phyloP scores from a whole-genome alignment of 768 basidiomycete species.

The Rubroboletus pulcherrimus region DNA sequence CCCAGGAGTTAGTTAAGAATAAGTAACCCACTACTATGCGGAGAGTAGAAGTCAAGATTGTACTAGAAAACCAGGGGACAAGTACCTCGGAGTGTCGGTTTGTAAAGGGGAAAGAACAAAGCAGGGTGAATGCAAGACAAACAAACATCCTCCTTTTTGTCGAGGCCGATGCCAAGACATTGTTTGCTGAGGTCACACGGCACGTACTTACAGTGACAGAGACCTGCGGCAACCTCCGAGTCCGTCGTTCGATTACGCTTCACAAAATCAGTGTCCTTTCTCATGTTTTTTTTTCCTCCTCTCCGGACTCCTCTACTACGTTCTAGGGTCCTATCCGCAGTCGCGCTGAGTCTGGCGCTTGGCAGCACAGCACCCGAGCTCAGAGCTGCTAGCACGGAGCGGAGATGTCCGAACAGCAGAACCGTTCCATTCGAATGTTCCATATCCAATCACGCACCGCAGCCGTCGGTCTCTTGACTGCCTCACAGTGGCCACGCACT shows the following conservation, averaged over 20 bases:
- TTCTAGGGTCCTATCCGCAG: not conserved
- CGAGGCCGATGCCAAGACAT: not conserved
- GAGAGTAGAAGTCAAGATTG: not conserved
- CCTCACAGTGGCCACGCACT: not conserved
- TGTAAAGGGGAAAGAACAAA: not conserved
- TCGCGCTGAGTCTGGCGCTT: not conserved
- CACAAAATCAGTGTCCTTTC: not conserved
- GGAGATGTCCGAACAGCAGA: conserved; percentile 16
- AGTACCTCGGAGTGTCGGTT: conserved; percentile 1
- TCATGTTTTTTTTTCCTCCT: not conserved
- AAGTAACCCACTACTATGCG: conserved; percentile 8
- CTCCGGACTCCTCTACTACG: not conserved
- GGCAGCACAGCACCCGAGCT: not conserved
- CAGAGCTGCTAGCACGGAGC: not conserved
- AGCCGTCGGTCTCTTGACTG: not conserved
- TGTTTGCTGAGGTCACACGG: not conserved
- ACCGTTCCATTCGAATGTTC: conserved; percentile 28
- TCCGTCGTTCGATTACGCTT: too few species aligned
- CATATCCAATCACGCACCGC: conserved; percentile 15
- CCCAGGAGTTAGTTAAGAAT: not conserved
- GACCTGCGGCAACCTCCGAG: conserved; percentile 9
- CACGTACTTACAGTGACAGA: not conserved
- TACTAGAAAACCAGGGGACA: not conserved
- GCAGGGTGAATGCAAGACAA: not conserved
- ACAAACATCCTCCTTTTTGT: conserved; percentile 3